Evolutionary conservation across 2,329 filamentous ascomycete genomes (phyloP).

Genomic region (Apiospora pterosperma): DNA sequence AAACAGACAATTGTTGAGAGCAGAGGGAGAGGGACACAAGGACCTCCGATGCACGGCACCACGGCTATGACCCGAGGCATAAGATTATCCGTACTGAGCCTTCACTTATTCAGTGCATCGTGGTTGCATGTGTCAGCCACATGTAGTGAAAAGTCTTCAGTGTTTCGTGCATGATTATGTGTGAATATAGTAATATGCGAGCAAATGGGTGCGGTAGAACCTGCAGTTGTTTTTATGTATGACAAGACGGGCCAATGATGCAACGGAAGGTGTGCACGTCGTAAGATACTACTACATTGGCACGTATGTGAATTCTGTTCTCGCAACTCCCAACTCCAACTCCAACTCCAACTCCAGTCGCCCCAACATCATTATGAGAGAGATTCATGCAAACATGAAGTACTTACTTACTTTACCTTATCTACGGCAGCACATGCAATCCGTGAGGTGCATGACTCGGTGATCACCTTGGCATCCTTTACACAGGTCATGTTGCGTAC

Average conservation of each 20-base stretch:
- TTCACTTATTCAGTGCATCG: neutral
- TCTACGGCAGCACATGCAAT: neutral
- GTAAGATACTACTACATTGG: too few relatives aligned
- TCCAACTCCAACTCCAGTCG: neutral
- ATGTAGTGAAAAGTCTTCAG: too few relatives aligned
- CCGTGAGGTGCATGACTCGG: neutral
- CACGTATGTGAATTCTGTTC: too few relatives aligned
- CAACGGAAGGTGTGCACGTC: neutral
- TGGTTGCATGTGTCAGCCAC: neutral
- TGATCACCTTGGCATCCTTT: neutral
- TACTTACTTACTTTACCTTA: too few relatives aligned
- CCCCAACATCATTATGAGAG: neutral
- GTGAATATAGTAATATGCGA: neutral
- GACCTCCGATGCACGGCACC: neutral
- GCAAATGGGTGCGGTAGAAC: too few relatives aligned
- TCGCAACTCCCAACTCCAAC: neutral
- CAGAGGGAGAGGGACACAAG: neutral
- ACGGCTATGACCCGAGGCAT: neutral
- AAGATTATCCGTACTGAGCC: neutral
- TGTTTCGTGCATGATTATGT: too few relatives aligned
- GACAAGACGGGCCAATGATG: neutral
- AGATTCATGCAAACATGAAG: neutral
- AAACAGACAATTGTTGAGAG: conserved; percentile 1
- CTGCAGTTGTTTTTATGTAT: too few relatives aligned
- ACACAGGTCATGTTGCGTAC: too few relatives aligned